Evolutionary conservation across 164 flowering plant species (phyloP), one percentile per base, ranked within the genome.

Genomic region (Magnolia kwangsiensis): DNA sequence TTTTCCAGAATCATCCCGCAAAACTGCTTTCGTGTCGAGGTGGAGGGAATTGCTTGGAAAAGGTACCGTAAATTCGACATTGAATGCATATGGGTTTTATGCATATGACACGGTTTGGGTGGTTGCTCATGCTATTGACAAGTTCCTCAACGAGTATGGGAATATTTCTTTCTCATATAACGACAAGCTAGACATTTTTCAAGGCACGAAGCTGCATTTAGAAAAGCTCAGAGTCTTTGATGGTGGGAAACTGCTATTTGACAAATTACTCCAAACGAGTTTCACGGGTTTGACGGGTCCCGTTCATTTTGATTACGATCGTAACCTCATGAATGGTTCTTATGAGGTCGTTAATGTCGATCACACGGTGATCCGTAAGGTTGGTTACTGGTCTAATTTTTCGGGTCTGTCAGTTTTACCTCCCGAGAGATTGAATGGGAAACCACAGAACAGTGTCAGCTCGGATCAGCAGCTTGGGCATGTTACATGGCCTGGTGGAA

Each of bases 81-180:
- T 89, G 79, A 89, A 89, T 78, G 59, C 84, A 1, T 92, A 87
- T 84, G 95, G 86, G 23, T 80, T 87, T 18, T 85, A 80, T 80
- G 95, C 97, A 78, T 92, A 92, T 85, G 97, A 92, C 75, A 84
- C 94, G 20, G 89, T 90, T 18, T 92, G 95, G 95, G 31, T 84
- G 50, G 86, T 87, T 73, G 97, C 97, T 19, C 80, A 63, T 76
- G 80, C 89, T 0, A 72, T 90, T 45, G 86, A 90, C 79, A 78
- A 74, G 21, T 83, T 81, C 59, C 71, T 92, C 29, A 78, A 86
- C 59, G 88, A 86, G 69, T 1, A 74, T 9, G 69, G 76, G 19
- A 88, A 85, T 64, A 72, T 92, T 51, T 84, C 90, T 0, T 92
- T 90, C 76, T 85, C 92, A 13, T 61, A 14, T 50, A 74, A 63